Percentiles rank a stretch among this genome's conserved stretches.
Conservation (phyloP, 345 rosid genomes). For the Balakata baccata region DNA sequence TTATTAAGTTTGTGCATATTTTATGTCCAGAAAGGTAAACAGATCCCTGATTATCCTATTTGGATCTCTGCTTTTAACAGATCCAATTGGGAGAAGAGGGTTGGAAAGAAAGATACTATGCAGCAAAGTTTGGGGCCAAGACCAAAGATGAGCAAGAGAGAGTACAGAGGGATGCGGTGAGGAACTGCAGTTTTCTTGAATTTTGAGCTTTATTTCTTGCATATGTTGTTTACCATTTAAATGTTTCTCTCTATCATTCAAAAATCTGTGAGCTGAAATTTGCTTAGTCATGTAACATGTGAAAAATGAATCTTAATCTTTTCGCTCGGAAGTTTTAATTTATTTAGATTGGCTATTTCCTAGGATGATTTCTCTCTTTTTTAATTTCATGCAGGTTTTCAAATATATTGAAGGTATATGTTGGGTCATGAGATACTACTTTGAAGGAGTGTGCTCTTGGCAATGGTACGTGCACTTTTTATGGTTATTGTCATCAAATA, state of each 20-base stretch:
- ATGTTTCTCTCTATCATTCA: not conserved
- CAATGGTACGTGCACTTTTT: slow-evolving; percentile 14
- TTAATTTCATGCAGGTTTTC: slow-evolving; percentile 5
- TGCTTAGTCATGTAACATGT: not conserved
- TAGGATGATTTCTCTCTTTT: not conserved
- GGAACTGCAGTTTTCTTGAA: not conserved
- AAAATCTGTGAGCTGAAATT: not conserved
- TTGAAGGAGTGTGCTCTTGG: slow-evolving; percentile 28
- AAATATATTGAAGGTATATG: slow-evolving; percentile 24
- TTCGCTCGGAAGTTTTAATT: not conserved
- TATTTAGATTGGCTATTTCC: not conserved
- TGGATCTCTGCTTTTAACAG: not conserved
- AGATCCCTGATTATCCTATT: not conserved
- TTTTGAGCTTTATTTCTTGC: not conserved
- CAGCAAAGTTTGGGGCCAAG: slow-evolving; percentile 22
- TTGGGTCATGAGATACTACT: slow-evolving; percentile 29
- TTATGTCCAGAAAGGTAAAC: not conserved
- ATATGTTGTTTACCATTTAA: not conserved
- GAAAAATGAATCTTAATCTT: not conserved
- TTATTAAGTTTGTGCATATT: not conserved
- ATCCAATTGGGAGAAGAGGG: slow-evolving; percentile 15
- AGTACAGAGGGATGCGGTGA: slow-evolving; percentile 23
- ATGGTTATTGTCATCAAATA: not conserved
- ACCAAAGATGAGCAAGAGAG: slow-evolving; percentile 21
- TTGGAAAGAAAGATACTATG: slow-evolving; percentile 24